Evolutionary conservation across 2,329 filamentous ascomycete genomes (phyloP).

Genomic region (Neocatenulostroma microsporum): DNA sequence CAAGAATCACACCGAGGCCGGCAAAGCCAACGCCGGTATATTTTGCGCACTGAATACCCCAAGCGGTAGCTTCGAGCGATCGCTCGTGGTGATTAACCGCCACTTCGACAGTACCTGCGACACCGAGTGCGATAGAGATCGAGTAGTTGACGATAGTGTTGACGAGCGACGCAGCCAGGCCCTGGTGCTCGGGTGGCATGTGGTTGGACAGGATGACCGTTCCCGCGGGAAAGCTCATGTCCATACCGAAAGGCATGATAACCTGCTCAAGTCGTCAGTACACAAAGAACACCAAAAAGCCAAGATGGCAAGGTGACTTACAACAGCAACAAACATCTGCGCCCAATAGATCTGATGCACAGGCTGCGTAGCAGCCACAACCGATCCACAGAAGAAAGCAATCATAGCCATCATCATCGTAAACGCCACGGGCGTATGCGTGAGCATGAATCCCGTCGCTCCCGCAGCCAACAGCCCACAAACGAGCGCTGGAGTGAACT

Average conservation of each 20-base stretch:
- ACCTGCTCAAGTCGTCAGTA: conserved; percentile 1
- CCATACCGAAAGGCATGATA: conserved; percentile 41
- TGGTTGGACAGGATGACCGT: conserved; percentile 53
- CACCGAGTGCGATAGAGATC: conserved; percentile 56
- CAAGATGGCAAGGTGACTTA: too few relatives aligned
- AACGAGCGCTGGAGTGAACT: conserved; percentile 39
- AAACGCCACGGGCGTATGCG: conserved; percentile 19
- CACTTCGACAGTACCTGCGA: conserved; percentile 55
- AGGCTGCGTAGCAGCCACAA: conserved; percentile 40
- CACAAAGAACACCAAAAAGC: too few relatives aligned
- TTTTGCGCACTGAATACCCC: conserved; percentile 33
- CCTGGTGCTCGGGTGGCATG: conserved; percentile 40
- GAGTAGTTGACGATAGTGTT: conserved; percentile 61
- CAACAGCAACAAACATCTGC: conserved; percentile 56
- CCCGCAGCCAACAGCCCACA: conserved; percentile 41
- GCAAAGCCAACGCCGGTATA: conserved; percentile 31
- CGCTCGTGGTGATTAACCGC: conserved; percentile 33
- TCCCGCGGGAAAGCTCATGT: conserved; percentile 57
- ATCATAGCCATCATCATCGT: conserved; percentile 31
- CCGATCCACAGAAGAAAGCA: conserved; percentile 35
- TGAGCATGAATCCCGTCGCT: conserved; percentile 24
- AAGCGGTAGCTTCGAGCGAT: conserved; percentile 25
- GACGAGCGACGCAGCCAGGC: conserved; percentile 48
- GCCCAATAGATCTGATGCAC: conserved; percentile 55
- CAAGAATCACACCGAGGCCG: conserved; percentile 19